A percentile compares a stretch with the other conserved stretches of the same genome.
These are phyloP conservation scores for Nigrograna mackinnonii DNA, from an alignment of 2,329 filamentous ascomycete species.

Conservation along the genomic window DNA sequence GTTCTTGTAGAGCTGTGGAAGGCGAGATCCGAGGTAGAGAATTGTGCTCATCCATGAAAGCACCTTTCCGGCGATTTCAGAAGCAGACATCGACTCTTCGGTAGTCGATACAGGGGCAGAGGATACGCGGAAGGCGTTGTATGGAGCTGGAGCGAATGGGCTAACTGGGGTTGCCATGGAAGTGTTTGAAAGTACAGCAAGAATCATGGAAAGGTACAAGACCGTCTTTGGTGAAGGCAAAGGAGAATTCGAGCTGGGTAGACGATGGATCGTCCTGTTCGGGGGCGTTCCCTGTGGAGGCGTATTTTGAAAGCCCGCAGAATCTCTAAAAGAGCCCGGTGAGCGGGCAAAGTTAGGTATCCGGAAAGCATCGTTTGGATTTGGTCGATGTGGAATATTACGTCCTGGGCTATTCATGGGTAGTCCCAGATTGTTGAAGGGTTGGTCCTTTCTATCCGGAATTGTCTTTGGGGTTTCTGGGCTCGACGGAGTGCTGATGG, in stretches of 20 bases:
- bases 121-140: conserved; percentile 15
- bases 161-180: conserved; percentile 32
- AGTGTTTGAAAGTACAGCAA: conserved; percentile 46
- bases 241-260: conserved; percentile 44
- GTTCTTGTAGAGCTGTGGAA: conserved; percentile 69
- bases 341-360: conserved; percentile 42
- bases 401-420: conserved; percentile 16
- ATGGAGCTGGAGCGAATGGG: conserved; percentile 24
- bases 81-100: conserved; percentile 17
- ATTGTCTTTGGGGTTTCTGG: conserved; percentile 6
- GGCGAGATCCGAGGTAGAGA: conserved; percentile 41
- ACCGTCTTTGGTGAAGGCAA: conserved; percentile 51
- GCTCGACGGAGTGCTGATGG: conserved; percentile 13
- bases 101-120: conserved; percentile 14
- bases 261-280: conserved; percentile 33
- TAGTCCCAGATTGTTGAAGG: conserved; percentile 13
- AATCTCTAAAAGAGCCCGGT: conserved; percentile 26
- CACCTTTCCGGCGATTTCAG: conserved; percentile 43
- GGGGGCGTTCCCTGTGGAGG: conserved; percentile 21
- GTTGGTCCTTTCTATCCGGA: background rate
- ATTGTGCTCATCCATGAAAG: conserved; percentile 49
- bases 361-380: conserved; percentile 37
- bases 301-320: conserved; percentile 16
- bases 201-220: conserved; percentile 49
- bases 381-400: conserved; percentile 28